Evolutionary conservation across 73 alveolate genomes (phyloP), one percentile per base, ranked within the genome.

Genomic region (Blepharisma stoltei): DNA sequence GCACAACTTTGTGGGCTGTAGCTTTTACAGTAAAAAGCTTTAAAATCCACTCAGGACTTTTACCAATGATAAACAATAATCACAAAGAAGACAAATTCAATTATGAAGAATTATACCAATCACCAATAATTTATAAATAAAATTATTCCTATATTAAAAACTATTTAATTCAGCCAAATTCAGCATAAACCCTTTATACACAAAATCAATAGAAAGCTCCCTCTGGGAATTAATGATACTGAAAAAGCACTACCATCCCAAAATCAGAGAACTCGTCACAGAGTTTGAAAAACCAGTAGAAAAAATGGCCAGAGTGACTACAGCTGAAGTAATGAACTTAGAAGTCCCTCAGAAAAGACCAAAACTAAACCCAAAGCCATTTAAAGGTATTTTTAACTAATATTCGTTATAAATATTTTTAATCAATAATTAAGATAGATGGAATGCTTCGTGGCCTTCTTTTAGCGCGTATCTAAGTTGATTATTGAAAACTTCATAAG

Each of bases 371-470:
- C 41, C 41, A 32, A 32, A 32, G 41, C 41, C 41, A 32, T 32
- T 32, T 32, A 32, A 32, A 32, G 41, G 41, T 32, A 32, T 32
- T 32, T 32, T 32, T 32, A 32, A 32, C 41, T 32, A 32, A 32
- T 32, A 32, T 32, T 32, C 41, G 41, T 3, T 32, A 32, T 32
- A 32, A 32, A 32, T 32, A 32, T 32, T 32, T 32, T 1, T 1
- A 32, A 32, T 32, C 41, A 32, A 32, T 32, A 32, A 32, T 32
- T 46, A 69, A 25, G 79, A 69, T 25, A 69, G 27, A 69, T 69
- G 79, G 43, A 93, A 93, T 82, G 87, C 89, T 65, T 85, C 89
- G 46, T 78, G 78, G 38, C 97, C 98, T 80, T 93, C 98, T 49
- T 78, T 93, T 82, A 83, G 79, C 4, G 98, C 98, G 54, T 80